Evolutionary conservation across 257 asterid genomes (phyloP), one percentile per base, ranked within the genome.

Genomic region (Penstemon barbatus): DNA sequence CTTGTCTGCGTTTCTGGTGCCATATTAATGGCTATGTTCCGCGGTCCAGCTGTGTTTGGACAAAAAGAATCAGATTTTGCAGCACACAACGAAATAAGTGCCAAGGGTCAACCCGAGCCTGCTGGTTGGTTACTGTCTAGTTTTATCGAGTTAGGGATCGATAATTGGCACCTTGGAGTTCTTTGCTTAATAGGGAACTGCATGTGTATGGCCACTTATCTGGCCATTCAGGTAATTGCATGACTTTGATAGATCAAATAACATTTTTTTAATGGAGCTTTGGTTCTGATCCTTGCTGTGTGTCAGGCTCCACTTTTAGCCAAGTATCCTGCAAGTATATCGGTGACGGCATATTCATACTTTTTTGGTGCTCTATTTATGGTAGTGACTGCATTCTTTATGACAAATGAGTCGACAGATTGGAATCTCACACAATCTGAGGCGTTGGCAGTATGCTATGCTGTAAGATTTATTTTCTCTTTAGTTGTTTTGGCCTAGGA

Each of bases 321-420:
- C 38, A 86, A 84, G 69, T 94, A 94, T 81, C 97, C 97, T 41
- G 97, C 97, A 66, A 84, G 87, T 72, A 81, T 94, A 79, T 87
- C 99, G 45, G 79, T 91, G 83, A 94, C 97, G 36, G 97, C 97
- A n/a, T 94, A 76, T 81, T 83, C 99, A 53, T 88, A 91, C 83
- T 78, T 75, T 57, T 94, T 87, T 60, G 99, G 99, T 45, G 84
- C 81, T 67, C 49, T 83, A 5, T 75, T 86, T 50, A 84, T 94
- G 97, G 88, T 82, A 65, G 75, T 73, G 61, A 80, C 97, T 48
- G 86, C 97, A 48, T 61, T 81, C 58, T 78, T 83, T 63, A 55
- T 72, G 73, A 82, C 91, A 63, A 79, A 75, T 18, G 89, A 78
- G 18, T 77, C 95, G 61, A 77, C 91, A 7, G 91, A 89, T 67